Evolutionary conservation across 1,284 basidiomycete species (phyloP), one percentile per base, ranked within the genome.

Genomic region (Boletellus sp.): DNA sequence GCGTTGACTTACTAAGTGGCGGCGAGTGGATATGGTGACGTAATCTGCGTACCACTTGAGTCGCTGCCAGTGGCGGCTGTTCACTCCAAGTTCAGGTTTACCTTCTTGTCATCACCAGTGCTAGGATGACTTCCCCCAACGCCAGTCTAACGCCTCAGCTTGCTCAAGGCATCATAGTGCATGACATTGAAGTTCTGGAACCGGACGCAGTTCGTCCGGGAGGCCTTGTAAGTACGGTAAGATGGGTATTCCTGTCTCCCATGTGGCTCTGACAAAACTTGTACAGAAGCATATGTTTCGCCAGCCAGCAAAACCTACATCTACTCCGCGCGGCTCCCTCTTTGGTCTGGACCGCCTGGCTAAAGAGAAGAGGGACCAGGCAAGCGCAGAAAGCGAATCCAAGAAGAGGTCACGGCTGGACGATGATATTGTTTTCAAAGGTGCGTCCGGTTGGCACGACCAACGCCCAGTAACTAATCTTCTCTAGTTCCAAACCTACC

Each of bases 321-420:
- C 82, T 11, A 86, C 85, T 15, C 86, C 87, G 5, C 76, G 87
- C 35, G 70, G 81, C 0, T 96, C 93, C 2, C 62, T 91, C 2
- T 80, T 97, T 0, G 93, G 94, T 0, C 76, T 97, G 6, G 94
- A 98, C 67, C 80, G 79, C 32, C 78, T 97, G 3, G 94, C 95
- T 0, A 83, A 81, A 52, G 91, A 95, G 66, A 97, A 97, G 71
- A 77, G 90, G 43, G 82, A 80, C 13, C 82, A 84, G 3, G 77
- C 74, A 2, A 75, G 74, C 0, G 62, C 67, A 33, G 61, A 71
- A 63, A 71, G 67, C 45, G 81, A 78, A 24, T 71, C 74, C 8
- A 75, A 82, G 59, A 96, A 95, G 74, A 84, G 80, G 53, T 73
- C 79, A 8, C 81, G 79, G 56, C 60, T 84, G 35, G 83, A 86